phyloP scores from a whole-genome alignment of 1,139 yeast genomes.

The Sugiyamaella novakii region DNA sequence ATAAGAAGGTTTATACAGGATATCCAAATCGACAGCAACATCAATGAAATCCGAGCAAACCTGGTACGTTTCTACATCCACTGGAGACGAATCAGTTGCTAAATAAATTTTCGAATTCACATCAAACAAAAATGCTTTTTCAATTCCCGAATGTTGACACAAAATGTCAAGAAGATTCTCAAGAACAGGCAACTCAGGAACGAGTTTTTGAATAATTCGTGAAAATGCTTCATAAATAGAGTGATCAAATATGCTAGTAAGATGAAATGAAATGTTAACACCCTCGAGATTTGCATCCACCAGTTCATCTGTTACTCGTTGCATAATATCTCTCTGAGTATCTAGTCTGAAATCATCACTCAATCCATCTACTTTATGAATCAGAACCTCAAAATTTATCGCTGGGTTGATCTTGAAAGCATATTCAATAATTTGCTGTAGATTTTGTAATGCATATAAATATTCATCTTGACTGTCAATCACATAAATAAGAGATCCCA shows the following conservation, averaged over 20 bases:
- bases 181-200: slow-evolving; percentile 83
- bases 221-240: slow-evolving; percentile 95
- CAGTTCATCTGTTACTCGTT: slow-evolving; percentile 89
- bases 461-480: slow-evolving; percentile 93
- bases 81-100: slow-evolving; percentile 95
- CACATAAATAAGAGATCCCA: slow-evolving; percentile 93
- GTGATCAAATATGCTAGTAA: slow-evolving; percentile 93
- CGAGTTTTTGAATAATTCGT: slow-evolving; percentile 84
- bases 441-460: slow-evolving; percentile 82
- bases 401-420: slow-evolving; percentile 85
- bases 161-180: slow-evolving; percentile 87
- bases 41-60: slow-evolving; percentile 97
- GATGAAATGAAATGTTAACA: slow-evolving; percentile 85
- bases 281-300: slow-evolving; percentile 88
- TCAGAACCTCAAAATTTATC: slow-evolving; percentile 86
- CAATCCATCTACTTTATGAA: slow-evolving; percentile 93
- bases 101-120: slow-evolving; percentile 92
- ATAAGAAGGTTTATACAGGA: slow-evolving; percentile 37
- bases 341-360: slow-evolving; percentile 92
- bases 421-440: slow-evolving; percentile 84
- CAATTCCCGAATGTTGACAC: slow-evolving; percentile 87
- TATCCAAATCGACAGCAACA: slow-evolving; percentile 82
- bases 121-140: slow-evolving; percentile 89
- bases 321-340: slow-evolving; percentile 96
- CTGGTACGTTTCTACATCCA: slow-evolving; percentile 92